phyloP scores from a whole-genome alignment of 2,329 filamentous ascomycete species.

The Thelonectria discophora region DNA sequence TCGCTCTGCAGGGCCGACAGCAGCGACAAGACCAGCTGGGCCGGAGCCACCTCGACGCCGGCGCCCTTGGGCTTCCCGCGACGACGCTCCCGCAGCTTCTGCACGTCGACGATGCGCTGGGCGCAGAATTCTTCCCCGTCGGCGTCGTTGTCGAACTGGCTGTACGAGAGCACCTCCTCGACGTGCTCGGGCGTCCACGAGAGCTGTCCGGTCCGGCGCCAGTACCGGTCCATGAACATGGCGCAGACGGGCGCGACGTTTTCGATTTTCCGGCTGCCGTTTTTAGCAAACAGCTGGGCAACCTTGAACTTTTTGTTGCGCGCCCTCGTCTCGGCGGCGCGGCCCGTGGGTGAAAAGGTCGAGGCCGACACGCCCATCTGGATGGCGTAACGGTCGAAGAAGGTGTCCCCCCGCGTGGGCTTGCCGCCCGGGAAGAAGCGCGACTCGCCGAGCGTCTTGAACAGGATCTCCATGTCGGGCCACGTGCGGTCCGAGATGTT shows the following conservation, averaged over 20 bases:
- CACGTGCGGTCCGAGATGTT: slow-evolving; percentile 43
- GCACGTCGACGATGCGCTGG: slow-evolving; percentile 19
- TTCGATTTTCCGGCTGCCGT: slow-evolving; percentile 42
- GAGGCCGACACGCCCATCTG: slow-evolving; percentile 49
- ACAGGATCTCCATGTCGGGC: slow-evolving; percentile 52
- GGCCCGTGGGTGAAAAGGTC: not conserved
- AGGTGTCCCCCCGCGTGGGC: slow-evolving; percentile 46
- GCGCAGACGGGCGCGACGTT: slow-evolving; percentile 43
- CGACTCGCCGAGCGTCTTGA: slow-evolving; percentile 40
- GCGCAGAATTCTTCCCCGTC: slow-evolving; percentile 27
- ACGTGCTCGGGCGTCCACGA: slow-evolving; percentile 48
- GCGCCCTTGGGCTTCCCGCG: not conserved
- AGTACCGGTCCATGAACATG: slow-evolving; percentile 50
- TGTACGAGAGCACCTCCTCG: slow-evolving; percentile 46
- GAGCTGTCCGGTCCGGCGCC: slow-evolving; percentile 34
- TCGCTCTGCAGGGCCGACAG: slow-evolving; percentile 49
- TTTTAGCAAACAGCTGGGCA: slow-evolving; percentile 29
- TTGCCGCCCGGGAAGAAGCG: slow-evolving; percentile 50
- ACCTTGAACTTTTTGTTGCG: not conserved
- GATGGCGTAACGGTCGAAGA: slow-evolving; percentile 49
- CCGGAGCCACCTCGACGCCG: slow-evolving; percentile 22
- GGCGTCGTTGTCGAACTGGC: slow-evolving; percentile 37
- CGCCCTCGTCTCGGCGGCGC: not conserved
- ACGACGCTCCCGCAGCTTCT: not conserved
- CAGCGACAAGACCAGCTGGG: slow-evolving; percentile 46